phyloP scores from a whole-genome alignment of 176 grass and related monocot species.

The Poa annua region DNA sequence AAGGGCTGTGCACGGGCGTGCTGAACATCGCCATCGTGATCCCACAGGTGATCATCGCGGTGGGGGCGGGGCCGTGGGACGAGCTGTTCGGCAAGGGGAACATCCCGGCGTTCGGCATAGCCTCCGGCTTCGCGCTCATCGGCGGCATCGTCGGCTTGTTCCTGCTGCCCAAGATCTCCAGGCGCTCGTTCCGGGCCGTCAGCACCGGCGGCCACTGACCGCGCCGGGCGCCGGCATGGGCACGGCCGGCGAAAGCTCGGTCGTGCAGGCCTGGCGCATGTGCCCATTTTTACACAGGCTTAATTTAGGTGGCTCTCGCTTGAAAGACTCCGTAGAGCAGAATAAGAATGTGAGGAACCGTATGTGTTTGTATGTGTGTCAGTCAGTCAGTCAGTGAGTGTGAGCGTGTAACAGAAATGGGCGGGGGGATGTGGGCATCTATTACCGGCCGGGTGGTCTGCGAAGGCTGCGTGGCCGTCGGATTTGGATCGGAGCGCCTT shows the following conservation, averaged over 20 bases:
- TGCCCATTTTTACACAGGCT: conserved; percentile 13
- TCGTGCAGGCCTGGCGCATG: background rate
- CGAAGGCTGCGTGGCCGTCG: conserved; percentile 8
- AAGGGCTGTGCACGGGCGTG: conserved; percentile 87
- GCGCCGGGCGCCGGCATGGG: background rate
- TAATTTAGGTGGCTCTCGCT: conserved; percentile 17
- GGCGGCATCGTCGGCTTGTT: conserved; percentile 61
- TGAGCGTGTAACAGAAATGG: background rate
- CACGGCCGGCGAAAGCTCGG: background rate
- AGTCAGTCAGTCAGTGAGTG: background rate
- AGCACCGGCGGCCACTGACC: conserved; percentile 62
- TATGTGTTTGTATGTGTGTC: background rate
- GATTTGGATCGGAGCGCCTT: conserved; percentile 18
- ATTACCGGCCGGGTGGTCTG: conserved; percentile 9
- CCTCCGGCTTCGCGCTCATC: conserved; percentile 70
- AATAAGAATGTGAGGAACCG: conserved; percentile 38
- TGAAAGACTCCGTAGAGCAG: conserved; percentile 26
- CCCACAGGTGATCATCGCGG: conserved; percentile 88
- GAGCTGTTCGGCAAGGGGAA: conserved; percentile 81
- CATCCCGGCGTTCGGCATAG: conserved; percentile 74
- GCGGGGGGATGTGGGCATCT: background rate
- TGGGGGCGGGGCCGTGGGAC: conserved; percentile 82
- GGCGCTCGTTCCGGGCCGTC: conserved; percentile 58
- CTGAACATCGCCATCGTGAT: conserved; percentile 96
- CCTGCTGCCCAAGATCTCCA: conserved; percentile 76